phyloP scores from a whole-genome alignment of 2,329 filamentous ascomycete genomes.

The Colletotrichum euphorbiae region DNA sequence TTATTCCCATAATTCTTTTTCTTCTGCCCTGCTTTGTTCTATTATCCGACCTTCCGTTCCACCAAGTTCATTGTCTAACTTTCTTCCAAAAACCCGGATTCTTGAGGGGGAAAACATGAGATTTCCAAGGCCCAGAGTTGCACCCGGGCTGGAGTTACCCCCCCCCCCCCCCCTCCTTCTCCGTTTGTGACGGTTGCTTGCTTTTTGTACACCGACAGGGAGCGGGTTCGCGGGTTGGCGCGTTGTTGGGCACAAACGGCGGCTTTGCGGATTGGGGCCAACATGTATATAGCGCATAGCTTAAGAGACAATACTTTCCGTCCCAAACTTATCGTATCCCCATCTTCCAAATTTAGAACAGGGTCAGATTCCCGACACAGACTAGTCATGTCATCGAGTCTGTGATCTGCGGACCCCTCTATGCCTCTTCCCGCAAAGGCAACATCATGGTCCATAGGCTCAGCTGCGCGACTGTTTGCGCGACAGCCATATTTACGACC shows the following conservation, averaged over 20 bases:
- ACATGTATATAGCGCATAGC: constrained; percentile 24
- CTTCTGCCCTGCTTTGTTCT: constrained; percentile 34
- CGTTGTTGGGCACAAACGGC: constrained; percentile 25
- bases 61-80: constrained; percentile 36
- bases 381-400: constrained; percentile 36
- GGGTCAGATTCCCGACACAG: constrained; percentile 22
- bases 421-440: constrained; percentile 23
- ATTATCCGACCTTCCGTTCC: constrained; percentile 15
- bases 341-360: constrained; percentile 31
- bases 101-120: constrained; percentile 11
- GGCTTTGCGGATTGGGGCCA: constrained; percentile 22
- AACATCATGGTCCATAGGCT: constrained; percentile 21
- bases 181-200: constrained; percentile 28
- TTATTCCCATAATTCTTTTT: background rate
- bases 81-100: constrained; percentile 34
- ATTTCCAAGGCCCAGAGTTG: constrained; percentile 33
- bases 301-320: constrained; percentile 16
- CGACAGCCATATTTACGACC: constrained; percentile 17
- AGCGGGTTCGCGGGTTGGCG: constrained; percentile 17
- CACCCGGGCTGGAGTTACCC: constrained; percentile 20
- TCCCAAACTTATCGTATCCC: constrained; percentile 25
- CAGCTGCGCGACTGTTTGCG: background rate
- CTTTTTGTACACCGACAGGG: background rate
- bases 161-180: too few species aligned
- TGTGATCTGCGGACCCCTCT: constrained; percentile 35